These are phyloP conservation scores for Fagus sylvatica DNA, from an alignment of 306 rosid species.

Conservation along the genomic window DNA sequence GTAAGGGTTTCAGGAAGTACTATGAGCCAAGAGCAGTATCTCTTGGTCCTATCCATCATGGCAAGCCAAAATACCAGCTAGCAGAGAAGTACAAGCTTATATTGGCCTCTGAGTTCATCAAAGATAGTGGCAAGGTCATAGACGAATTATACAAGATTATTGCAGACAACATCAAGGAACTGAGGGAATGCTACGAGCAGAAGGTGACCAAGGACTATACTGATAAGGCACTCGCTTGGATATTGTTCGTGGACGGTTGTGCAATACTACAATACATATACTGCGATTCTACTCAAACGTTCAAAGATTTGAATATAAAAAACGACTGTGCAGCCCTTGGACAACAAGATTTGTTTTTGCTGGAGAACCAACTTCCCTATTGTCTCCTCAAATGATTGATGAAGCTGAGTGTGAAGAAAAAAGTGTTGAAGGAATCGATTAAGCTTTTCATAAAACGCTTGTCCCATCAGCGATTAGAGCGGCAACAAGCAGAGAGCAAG, in stretches of 20 bases:
- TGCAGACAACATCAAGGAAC: background rate
- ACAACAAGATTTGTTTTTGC: constrained; percentile 23
- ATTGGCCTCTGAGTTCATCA: background rate
- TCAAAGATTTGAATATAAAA: background rate
- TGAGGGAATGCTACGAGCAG: constrained; percentile 1
- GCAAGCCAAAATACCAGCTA: background rate
- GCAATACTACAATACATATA: constrained; percentile 2
- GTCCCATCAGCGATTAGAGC: too few relatives aligned
- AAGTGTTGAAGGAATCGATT: background rate
- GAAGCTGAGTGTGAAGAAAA: background rate
- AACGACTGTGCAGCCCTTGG: background rate
- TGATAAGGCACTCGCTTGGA: constrained; percentile 3
- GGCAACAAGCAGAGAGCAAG: too few relatives aligned
- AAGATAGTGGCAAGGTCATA: fast-evolving
- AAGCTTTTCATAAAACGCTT: background rate
- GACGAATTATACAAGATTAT: background rate
- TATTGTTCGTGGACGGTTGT: constrained; percentile 29
- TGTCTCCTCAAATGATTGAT: constrained; percentile 16
- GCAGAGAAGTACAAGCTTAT: constrained; percentile 4
- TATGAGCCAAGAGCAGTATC: constrained; percentile 15
- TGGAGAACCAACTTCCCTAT: constrained; percentile 31
- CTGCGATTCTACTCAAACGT: background rate
- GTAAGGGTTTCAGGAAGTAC: background rate
- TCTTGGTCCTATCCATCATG: constrained; percentile 23
- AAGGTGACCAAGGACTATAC: background rate